A percentile compares a stretch with the other conserved stretches of the same genome.
These are phyloP conservation scores for Blastomyces silverae DNA, from an alignment of 2,329 filamentous ascomycete species.

Conservation along the genomic window DNA sequence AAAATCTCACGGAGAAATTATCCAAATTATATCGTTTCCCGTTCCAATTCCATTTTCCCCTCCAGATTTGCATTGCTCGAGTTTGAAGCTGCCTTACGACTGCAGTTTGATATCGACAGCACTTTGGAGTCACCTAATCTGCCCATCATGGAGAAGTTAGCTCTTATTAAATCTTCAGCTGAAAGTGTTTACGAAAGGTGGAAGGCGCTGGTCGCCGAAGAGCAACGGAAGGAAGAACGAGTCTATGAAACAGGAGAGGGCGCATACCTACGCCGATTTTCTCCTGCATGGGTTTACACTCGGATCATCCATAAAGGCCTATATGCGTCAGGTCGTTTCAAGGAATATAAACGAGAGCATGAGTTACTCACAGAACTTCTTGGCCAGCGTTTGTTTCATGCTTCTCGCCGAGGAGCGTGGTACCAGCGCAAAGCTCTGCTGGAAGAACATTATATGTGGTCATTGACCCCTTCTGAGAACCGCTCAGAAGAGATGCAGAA, in stretches of 20 bases:
- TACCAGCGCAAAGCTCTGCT: slow-evolving; percentile 91
- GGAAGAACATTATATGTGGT: slow-evolving; percentile 90
- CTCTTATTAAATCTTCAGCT: slow-evolving; percentile 64
- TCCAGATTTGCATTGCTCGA: slow-evolving; percentile 70
- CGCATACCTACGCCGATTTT: slow-evolving; percentile 81
- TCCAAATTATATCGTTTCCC: slow-evolving; percentile 80
- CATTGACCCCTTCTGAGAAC: slow-evolving; percentile 46
- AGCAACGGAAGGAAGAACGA: slow-evolving; percentile 67
- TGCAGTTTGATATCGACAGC: slow-evolving; percentile 73
- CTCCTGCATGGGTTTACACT: slow-evolving; percentile 87
- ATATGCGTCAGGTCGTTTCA: slow-evolving; percentile 70
- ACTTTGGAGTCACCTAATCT: slow-evolving; percentile 73
- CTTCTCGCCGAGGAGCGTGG: slow-evolving; percentile 79
- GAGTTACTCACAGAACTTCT: slow-evolving; percentile 67
- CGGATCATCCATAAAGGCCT: slow-evolving; percentile 85
- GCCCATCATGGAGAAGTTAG: slow-evolving; percentile 57
- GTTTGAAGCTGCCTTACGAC: slow-evolving; percentile 78
- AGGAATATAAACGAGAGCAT: slow-evolving; percentile 72
- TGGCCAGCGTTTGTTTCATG: slow-evolving; percentile 73
- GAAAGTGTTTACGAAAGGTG: slow-evolving; percentile 74
- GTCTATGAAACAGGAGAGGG: slow-evolving; percentile 78
- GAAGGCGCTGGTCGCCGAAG: slow-evolving; percentile 63
- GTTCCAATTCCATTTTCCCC: slow-evolving; percentile 80
- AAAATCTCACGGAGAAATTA: slow-evolving; percentile 85
- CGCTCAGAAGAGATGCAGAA: slow-evolving; percentile 57